A percentile compares a stretch with the other conserved stretches of the same genome.
These are phyloP conservation scores for Metschnikowia dekortorum DNA, from an alignment of 805 yeast genomes.

Conservation along the genomic window DNA sequence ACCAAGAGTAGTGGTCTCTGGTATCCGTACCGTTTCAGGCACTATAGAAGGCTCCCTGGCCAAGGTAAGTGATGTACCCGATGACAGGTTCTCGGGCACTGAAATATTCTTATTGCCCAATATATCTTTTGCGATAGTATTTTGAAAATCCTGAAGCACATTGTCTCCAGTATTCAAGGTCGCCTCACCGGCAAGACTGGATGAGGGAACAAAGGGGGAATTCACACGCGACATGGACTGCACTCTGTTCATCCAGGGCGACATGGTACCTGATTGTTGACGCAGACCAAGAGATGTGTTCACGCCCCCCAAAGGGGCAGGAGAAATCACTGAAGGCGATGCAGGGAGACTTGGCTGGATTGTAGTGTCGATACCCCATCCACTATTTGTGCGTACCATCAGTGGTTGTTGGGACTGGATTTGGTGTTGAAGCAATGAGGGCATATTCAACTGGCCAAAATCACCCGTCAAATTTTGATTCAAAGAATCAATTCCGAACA, in stretches of 20 bases:
- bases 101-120: constrained; percentile 15
- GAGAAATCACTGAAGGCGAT: constrained; percentile 23
- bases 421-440: constrained; percentile 34
- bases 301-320: constrained; percentile 18
- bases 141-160: constrained; percentile 35
- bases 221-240: constrained; percentile 34
- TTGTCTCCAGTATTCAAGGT: constrained; percentile 19
- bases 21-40: background rate
- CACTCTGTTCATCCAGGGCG: constrained; percentile 38
- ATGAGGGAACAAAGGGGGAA: constrained; percentile 36
- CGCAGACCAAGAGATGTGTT: constrained; percentile 10
- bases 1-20: background rate
- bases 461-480: constrained; percentile 9
- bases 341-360: constrained; percentile 23
- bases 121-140: constrained; percentile 39
- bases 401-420: constrained; percentile 25
- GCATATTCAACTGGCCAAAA: constrained; percentile 23
- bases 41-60: background rate
- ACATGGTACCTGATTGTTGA: constrained; percentile 34
- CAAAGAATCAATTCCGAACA: constrained; percentile 26
- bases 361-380: constrained; percentile 36
- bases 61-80: background rate
- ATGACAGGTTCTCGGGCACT: background rate
- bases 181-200: constrained; percentile 9
- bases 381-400: constrained; percentile 32